These are phyloP conservation scores for Phytophthora colocasiae DNA, from an alignment of 352 stramenopile genomes.

Conservation along the genomic window DNA sequence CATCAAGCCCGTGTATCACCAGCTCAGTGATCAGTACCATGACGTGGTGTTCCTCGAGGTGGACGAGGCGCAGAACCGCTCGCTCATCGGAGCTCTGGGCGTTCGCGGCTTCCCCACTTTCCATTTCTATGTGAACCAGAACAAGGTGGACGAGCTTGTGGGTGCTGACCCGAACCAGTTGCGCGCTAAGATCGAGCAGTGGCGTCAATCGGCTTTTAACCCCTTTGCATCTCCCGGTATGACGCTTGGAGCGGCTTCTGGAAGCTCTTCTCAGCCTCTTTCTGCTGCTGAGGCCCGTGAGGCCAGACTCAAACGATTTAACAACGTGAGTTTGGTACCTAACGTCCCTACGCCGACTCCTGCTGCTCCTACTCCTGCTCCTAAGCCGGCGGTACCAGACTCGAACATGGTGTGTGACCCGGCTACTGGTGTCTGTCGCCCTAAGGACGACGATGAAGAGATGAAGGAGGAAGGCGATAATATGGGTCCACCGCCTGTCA, in stretches of 20 bases:
- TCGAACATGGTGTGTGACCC: constrained; percentile 77
- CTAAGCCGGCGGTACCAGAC: constrained; percentile 36
- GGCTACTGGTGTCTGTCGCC: constrained; percentile 60
- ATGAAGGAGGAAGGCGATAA: constrained; percentile 41
- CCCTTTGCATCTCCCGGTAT: constrained; percentile 82
- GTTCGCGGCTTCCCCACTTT: constrained; percentile 92
- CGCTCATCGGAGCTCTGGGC: constrained; percentile 78
- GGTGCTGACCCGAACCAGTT: constrained; percentile 86
- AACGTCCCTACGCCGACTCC: constrained; percentile 18
- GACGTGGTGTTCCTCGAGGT: constrained; percentile 91
- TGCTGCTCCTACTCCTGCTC: constrained; percentile 22
- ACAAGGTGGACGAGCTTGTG: constrained; percentile 89
- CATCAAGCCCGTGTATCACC: constrained; percentile 88
- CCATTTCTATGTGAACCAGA: constrained; percentile 91
- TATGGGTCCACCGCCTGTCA: constrained; percentile 60
- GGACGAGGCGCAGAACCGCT: constrained; percentile 86
- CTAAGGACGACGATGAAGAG: constrained; percentile 41
- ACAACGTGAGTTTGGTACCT: constrained; percentile 67
- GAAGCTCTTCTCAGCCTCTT: constrained; percentile 29
- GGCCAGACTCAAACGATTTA: constrained; percentile 81
- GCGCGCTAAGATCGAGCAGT: constrained; percentile 89
- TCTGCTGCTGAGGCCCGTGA: constrained; percentile 71
- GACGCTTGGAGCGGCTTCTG: constrained; percentile 54
- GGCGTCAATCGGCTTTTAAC: constrained; percentile 87
- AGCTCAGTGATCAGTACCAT: constrained; percentile 80